A percentile compares a stretch with the other conserved stretches of the same genome.
These are phyloP conservation scores for Dryas alaskensis DNA, from an alignment of 306 rosid genomes.

Conservation along the genomic window DNA sequence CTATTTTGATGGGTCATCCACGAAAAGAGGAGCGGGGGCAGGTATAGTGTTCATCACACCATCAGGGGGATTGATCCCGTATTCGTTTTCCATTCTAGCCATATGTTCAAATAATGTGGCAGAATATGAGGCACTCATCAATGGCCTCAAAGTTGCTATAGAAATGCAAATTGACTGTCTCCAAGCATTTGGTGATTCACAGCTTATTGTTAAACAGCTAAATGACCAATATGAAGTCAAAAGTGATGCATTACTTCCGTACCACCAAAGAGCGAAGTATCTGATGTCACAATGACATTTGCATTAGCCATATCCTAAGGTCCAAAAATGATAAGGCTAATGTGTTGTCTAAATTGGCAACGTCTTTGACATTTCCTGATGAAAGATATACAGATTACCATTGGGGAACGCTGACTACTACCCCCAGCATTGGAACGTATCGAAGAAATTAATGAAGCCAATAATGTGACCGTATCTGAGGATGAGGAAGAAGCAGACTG, in stretches of 20 bases:
- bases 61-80: background rate
- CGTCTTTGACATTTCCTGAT: background rate
- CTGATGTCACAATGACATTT: too few relatives aligned
- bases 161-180: background rate
- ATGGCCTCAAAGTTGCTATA: background rate
- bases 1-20: background rate
- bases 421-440: background rate
- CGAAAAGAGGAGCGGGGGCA: background rate
- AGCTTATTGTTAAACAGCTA: background rate
- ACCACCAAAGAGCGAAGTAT: background rate
- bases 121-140: background rate
- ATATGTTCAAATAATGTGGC: background rate
- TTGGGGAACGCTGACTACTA: background rate
- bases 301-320: background rate
- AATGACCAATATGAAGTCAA: background rate
- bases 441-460: background rate
- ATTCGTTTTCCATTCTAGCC: background rate
- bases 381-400: background rate
- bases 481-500: background rate
- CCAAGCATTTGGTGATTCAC: background rate
- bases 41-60: background rate
- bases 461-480: background rate
- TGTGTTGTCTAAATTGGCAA: background rate
- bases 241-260: too few relatives aligned
- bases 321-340: background rate